Evolutionary conservation across 2,329 filamentous ascomycete genomes (phyloP).

Genomic region (Colletotrichum chrysophilum): DNA sequence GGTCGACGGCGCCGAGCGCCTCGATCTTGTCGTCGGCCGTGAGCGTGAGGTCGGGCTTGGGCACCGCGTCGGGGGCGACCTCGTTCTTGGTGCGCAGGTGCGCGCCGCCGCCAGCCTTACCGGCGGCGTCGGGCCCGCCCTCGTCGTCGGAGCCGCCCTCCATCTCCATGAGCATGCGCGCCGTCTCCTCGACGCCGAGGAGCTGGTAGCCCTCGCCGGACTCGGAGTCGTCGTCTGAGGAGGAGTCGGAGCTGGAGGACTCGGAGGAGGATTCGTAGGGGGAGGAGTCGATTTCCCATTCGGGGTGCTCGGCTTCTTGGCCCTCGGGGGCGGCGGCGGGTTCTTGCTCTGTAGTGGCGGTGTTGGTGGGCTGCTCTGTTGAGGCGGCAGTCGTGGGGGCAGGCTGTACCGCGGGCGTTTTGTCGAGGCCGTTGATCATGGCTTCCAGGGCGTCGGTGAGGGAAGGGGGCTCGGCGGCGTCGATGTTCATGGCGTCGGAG

Average conservation of each 20-base stretch:
- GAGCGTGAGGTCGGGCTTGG: slow-evolving; percentile 80
- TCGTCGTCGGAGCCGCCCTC: slow-evolving; percentile 84
- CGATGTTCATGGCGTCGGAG: slow-evolving; percentile 40
- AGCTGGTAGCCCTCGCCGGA: slow-evolving; percentile 71
- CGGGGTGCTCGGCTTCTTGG: slow-evolving; percentile 57
- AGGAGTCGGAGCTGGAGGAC: slow-evolving; percentile 66
- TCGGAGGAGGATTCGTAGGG: slow-evolving; percentile 75
- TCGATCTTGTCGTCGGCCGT: slow-evolving; percentile 79
- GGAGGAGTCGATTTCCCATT: slow-evolving; percentile 86
- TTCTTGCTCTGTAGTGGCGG: not conserved
- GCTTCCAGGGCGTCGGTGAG: slow-evolving; percentile 50
- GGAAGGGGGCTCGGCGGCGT: slow-evolving; percentile 40
- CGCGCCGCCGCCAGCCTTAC: slow-evolving; percentile 37
- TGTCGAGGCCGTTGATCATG: slow-evolving; percentile 43
- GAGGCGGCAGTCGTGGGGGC: not conserved
- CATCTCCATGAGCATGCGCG: slow-evolving; percentile 82
- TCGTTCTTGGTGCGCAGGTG: slow-evolving; percentile 86
- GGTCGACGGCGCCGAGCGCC: slow-evolving; percentile 76
- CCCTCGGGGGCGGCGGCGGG: slow-evolving; percentile 25
- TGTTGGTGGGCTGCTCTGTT: not conserved
- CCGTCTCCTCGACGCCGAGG: slow-evolving; percentile 81
- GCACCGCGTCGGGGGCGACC: slow-evolving; percentile 63
- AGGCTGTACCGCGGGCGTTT: not conserved
- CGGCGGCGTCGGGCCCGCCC: slow-evolving; percentile 40
- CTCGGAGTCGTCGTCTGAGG: slow-evolving; percentile 56